Base-by-base conservation (phyloP, 345 rosid species). In the Arabis alpina region DNA sequence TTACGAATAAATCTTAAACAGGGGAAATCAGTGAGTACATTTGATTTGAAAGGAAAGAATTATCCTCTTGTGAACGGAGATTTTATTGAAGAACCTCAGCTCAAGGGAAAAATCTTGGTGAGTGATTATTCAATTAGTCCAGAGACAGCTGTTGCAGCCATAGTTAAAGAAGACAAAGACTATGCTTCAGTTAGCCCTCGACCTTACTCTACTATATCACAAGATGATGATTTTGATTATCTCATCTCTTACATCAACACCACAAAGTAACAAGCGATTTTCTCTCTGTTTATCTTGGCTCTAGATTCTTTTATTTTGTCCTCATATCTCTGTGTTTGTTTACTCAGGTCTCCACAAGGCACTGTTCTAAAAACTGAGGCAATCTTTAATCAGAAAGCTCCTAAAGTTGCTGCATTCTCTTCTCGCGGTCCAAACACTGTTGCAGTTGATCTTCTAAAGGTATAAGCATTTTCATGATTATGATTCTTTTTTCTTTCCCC, bases 1-100 rank as follows among this genome's bases (percentile, higher is more conserved):
- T 7, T 36, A 59, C 10, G 10, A 24, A 41, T 66, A 15, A 12
- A 5, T 32, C 16, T 19, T 30, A 10, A 67, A 65, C 64, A 82
- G 88, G 83, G 88, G 5, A 36, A 8, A 19, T 72, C 85, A 9
- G 34, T 85, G 8, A 81, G 77, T 64, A 9, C 75, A 8, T 79
- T 79, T 36, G 70, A 62, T 34, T 25, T 74, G 6, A 41, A 73
- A 27, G 73, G 74, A 55, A 73, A 30, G 37, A 25, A 45, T 2
- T 63, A 60, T 37, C 86, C 83, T 7, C 48, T 84, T 4, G 54
- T 73, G 19, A 34, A 50, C 6, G 80, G 72, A 14, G 2, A 36
- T 11, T 27, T 39, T 7, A 48, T 1, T 1, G 14, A 36, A 9
- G 3, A 25, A 1, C 62, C 37, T 3, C 42, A 10, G 27, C 68